These are phyloP conservation scores for Rhynchospora breviuscula DNA, from an alignment of 176 grass and related monocot genomes.

Conservation along the genomic window DNA sequence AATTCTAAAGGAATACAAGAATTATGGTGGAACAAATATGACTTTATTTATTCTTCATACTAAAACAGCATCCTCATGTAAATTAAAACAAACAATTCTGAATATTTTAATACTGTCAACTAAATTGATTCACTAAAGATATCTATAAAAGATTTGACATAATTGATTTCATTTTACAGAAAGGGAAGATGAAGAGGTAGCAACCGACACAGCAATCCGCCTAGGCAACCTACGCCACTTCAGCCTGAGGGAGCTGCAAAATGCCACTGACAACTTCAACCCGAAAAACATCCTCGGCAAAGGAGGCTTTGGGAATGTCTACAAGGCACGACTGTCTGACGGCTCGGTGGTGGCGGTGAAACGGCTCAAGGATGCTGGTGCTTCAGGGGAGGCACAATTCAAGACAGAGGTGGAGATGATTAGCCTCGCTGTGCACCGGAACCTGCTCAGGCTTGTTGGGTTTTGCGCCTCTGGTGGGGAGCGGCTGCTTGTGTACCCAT, in stretches of 20 bases:
- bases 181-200: constrained; percentile 26
- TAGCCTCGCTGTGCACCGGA: constrained; percentile 90
- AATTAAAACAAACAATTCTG: too few species aligned
- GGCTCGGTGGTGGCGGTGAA: constrained; percentile 76
- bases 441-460: constrained; percentile 76
- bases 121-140: too few species aligned
- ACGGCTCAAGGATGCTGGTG: constrained; percentile 74
- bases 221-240: constrained; percentile 76
- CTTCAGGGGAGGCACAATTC: constrained; percentile 80
- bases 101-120: too few species aligned
- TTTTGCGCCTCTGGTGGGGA: constrained; percentile 70
- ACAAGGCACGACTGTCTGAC: constrained; percentile 53
- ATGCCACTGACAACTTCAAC: constrained; percentile 84
- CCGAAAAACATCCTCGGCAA: constrained; percentile 55
- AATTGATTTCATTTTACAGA: not conserved
- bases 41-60: not conserved
- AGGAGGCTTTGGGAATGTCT: constrained; percentile 91
- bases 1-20: too few species aligned
- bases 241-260: constrained; percentile 53
- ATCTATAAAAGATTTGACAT: too few species aligned
- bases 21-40: too few species aligned
- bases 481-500: constrained; percentile 87
- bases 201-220: constrained; percentile 20
- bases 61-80: not conserved
- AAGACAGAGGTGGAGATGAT: constrained; percentile 93